Conservation (phyloP, 441 rosid genomes). For the Jatropha podagrica region DNA sequence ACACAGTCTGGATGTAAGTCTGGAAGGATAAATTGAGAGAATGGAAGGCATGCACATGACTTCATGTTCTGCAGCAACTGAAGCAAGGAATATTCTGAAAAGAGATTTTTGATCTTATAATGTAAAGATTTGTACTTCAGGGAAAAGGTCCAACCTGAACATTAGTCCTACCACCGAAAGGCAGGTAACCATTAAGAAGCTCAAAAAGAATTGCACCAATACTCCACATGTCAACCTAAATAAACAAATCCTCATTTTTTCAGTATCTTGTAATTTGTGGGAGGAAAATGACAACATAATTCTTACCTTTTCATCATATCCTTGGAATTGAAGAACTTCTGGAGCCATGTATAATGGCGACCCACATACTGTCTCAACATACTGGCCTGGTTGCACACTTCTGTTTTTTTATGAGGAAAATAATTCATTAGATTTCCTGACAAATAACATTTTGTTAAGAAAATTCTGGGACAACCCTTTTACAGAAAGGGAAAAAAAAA, state of each 20-base stretch:
- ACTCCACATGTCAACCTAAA: constrained; percentile 78
- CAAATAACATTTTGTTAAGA: neutral
- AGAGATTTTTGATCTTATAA: neutral
- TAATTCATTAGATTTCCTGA: neutral
- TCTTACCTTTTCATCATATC: constrained; percentile 57
- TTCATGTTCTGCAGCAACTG: constrained; percentile 61
- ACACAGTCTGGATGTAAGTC: constrained; percentile 54
- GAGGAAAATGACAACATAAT: neutral
- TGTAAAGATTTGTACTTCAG: neutral
- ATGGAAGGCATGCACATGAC: constrained; percentile 47
- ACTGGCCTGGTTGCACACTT: constrained; percentile 37
- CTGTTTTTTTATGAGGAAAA: constrained; percentile 27
- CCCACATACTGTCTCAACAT: constrained; percentile 57
- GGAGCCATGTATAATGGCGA: constrained; percentile 78
- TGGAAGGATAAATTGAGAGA: constrained; percentile 45
- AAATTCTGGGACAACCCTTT: neutral
- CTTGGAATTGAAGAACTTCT: constrained; percentile 67
- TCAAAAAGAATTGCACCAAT: constrained; percentile 66
- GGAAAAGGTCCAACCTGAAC: constrained; percentile 48
- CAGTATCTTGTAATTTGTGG: neutral
- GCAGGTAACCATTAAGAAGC: constrained; percentile 66
- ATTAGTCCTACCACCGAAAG: constrained; percentile 53
- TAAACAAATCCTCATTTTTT: constrained; percentile 14
- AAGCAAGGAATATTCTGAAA: constrained; percentile 9
- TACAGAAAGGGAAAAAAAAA: neutral